Base-by-base conservation (phyloP, 2,329 filamentous ascomycete species). In the Xylaria sp. region DNA sequence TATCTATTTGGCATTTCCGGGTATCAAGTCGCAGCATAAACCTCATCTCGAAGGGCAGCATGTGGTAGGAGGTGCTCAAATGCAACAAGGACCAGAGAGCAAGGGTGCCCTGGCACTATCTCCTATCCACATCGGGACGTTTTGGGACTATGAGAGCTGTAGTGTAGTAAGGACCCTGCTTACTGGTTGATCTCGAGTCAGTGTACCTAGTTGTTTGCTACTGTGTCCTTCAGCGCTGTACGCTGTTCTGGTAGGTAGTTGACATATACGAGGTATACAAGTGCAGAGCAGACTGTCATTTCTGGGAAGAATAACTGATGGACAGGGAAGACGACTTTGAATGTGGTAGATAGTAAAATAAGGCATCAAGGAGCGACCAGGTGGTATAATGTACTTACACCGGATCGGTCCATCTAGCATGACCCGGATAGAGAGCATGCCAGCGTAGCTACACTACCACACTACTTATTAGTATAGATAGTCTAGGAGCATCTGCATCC, bases 111-210 rank as follows among this genome's bases (percentile, higher is more conserved):
- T 39, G 38, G 65, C 36, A 59, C 54, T 33, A 59, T 53, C 61
- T 57, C 56, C 61, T 67, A 56, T 63, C 61, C 55, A 39, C 61
- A 57, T 66, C 63, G 69, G 69, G 55, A 67, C 59, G 31, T 65
- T 49, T 44, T 58, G 45, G 62, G 55, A 36, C 50, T 5, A 20
- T 39, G 58, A 58, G 53, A 54, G 54, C 59, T 54, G 59, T 42
- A 51, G 57, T 60, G 58, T 65, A 65, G 63, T 67, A 67, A 67
- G 47, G 63, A 68, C 66, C 51, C 55, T 70, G 68, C 65, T 69
- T 69, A 69, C 67, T 67, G 61, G 59, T 58, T 45, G 47, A 44
- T 33, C 36, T 50, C 5, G 27, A 61, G 58, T 49, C 45, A 58
- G 53, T 54, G 61, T 33, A 11, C 38, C 3, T 55, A 36, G 25